Evolutionary conservation across 495 filamentous ascomycete species (phyloP), one percentile per base, ranked within the genome.

Genomic region (Cercophora newfieldiana): DNA sequence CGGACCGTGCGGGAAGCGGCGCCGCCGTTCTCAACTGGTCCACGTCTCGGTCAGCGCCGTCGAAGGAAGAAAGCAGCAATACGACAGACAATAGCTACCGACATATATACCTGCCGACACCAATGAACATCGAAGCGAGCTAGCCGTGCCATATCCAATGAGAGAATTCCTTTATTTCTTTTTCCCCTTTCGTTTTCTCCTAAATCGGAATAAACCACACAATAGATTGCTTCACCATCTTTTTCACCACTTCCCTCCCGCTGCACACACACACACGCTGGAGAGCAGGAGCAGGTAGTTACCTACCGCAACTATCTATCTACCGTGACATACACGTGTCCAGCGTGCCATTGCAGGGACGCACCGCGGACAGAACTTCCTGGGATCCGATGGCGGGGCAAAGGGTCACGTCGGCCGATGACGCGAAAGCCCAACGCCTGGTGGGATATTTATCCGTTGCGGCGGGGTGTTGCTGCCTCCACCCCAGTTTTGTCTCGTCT

Each of bases 171-270:
- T 53, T 53, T 22, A 3, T 10, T 53, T 22, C n/a, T 53, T 53
- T 26, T 53, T 14, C 37, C 37, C 12, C 18, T 44, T 44, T 44
- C 10, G 37, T 22, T 53, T 53, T 53, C 49, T 62, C 59, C 37
- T 26, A 62, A 62, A 62, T 25, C 59, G 59, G 59, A 62, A 49
- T 18, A 62, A 62, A 53, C 37, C 18, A 24, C 25, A 26, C 44
- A 19, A 25, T 62, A 62, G 26, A 62, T 62, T 62, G 26, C 59
- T 47, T 31, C 59, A 51, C 59, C 44, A 50, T 30, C 59, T n/a
- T 37, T 16, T 31, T 47, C 58, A 29, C 30, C 31, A 19, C 19
- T 33, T 7, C 21, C 31, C 21, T 25, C 58, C 25, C 37, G 37
- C 37, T 44, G 37, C 37, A 44, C 37, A 14, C 37, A 44, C 37